Evolutionary conservation across 2,329 filamentous ascomycete genomes (phyloP), one percentile per base, ranked within the genome.

Genomic region (Epichloe coenophiala): DNA sequence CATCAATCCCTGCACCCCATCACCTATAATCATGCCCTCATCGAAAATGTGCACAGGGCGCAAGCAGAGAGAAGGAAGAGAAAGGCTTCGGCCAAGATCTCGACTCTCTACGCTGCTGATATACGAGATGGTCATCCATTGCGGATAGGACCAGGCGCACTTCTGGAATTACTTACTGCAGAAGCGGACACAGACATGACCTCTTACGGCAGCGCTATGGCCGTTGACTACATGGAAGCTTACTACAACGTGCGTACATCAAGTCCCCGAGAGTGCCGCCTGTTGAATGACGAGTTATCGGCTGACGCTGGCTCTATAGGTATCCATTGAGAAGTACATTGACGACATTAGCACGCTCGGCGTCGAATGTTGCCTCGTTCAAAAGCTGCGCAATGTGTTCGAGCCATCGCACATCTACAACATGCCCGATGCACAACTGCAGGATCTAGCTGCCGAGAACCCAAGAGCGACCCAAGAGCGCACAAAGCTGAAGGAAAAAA

Each of bases 11-110:
- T 66, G 0, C 71, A 77, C 55, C 73, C 74, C 0, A 74, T 77
- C 43, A 80, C 75, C 0, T 79, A 80, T 53, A 76, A 78, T 43
- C 61, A 71, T 13, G 62, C 73, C 33, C 76, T 73, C 23, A 65
- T 64, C 0, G 60, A 72, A 13, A 61, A 58, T 1, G 58, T 75
- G 1, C 60, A 66, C 36, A 57, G 59, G 1, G 51, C 61, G 39
- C 60, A 61, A 3, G n/a, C 37, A 6, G 45, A 56, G 7, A 50
- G 58, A 9, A 38, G 52, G 4, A 40, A 17, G 5, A 12, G 5
- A 4, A 27, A 47, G 21, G 47, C 58, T 8, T 12, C 33, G 6
- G 21, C 47, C 1, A n/a, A 27, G 27, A 44, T 49, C 21, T 50
- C 15, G 48, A 59, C 54, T 48, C 53, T 17, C 11, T 43, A 12